phyloP scores from a whole-genome alignment of 2,329 filamentous ascomycete species.

The Trichoderma brevicompactum region DNA sequence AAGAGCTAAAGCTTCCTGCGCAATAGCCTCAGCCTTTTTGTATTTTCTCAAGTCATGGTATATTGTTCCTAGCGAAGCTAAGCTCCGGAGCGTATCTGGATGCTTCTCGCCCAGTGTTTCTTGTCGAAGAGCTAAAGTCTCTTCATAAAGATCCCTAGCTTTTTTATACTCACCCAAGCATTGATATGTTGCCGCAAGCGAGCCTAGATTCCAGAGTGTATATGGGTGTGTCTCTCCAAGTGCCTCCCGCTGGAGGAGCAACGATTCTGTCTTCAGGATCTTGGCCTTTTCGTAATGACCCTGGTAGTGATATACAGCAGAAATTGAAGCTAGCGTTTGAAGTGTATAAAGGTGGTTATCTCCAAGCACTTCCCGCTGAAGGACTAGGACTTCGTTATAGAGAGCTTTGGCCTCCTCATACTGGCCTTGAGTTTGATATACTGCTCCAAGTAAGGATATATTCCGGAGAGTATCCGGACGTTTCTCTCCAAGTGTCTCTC shows the following conservation, averaged over 20 bases:
- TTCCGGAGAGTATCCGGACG: background rate
- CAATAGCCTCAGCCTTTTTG: background rate
- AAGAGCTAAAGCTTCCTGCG: background rate
- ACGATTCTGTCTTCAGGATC: background rate
- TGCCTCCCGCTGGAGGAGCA: background rate
- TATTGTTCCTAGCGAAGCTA: background rate
- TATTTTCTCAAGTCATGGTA: background rate
- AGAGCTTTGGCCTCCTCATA: background rate
- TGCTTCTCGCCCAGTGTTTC: background rate
- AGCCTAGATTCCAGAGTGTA: background rate
- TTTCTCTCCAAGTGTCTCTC: background rate
- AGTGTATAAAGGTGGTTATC: background rate
- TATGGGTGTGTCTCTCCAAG: background rate
- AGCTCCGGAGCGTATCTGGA: background rate
- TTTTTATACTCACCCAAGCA: background rate
- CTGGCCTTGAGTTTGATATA: background rate
- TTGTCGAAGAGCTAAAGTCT: background rate
- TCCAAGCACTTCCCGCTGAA: constrained; percentile 1
- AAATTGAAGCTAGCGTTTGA: background rate
- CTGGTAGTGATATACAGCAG: constrained; percentile 1
- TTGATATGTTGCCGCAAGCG: constrained; percentile 1
- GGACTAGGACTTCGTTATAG: background rate
- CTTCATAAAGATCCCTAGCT: background rate
- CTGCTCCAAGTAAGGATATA: background rate
- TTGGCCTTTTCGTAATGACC: background rate